Conservation (phyloP, 805 yeast species). For the Blastobotrys peoriensis region DNA sequence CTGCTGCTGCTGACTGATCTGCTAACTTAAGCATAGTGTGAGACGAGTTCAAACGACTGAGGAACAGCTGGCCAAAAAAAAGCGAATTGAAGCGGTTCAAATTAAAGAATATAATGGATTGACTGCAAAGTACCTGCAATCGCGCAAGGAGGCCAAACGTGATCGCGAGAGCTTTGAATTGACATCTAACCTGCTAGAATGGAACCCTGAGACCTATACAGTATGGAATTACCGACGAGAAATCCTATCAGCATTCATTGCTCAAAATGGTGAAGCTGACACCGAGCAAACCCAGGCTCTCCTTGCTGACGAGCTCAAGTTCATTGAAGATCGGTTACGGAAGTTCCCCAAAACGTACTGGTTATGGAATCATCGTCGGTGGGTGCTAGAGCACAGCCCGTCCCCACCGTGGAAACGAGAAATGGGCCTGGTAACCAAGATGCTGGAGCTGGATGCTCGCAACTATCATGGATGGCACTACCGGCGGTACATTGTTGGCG, state of each 20-base stretch:
- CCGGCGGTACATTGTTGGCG: slow-evolving; percentile 60
- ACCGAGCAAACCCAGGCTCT: slow-evolving; percentile 23
- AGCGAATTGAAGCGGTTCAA: slow-evolving; percentile 52
- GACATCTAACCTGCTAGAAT: slow-evolving; percentile 51
- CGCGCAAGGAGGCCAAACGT: slow-evolving; percentile 29
- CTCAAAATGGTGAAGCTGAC: slow-evolving; percentile 14
- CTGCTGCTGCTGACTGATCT: too few relatives aligned
- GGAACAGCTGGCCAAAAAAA: slow-evolving; percentile 49
- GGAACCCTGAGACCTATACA: slow-evolving; percentile 84
- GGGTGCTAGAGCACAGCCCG: slow-evolving; percentile 60
- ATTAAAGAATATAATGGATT: slow-evolving; percentile 50
- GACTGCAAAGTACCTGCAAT: slow-evolving; percentile 37
- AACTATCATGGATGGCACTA: slow-evolving; percentile 97
- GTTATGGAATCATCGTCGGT: slow-evolving; percentile 91
- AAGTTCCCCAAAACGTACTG: slow-evolving; percentile 86
- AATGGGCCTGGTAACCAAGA: slow-evolving; percentile 57
- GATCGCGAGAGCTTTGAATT: slow-evolving; percentile 39
- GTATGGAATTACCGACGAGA: slow-evolving; percentile 88
- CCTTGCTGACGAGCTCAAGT: slow-evolving; percentile 53
- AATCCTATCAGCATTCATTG: slow-evolving; percentile 38
- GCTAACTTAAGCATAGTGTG: slow-evolving; percentile 77
- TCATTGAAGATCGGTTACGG: slow-evolving; percentile 53
- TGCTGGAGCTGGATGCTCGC: slow-evolving; percentile 68
- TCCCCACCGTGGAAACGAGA: slow-evolving; percentile 65
- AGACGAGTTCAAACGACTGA: slow-evolving; percentile 52